Percentiles rank a stretch among this genome's conserved stretches.
Evolutionary conservation across 2,329 filamentous ascomycete genomes (phyloP).

Genomic region (Microcyclosporella mali): DNA sequence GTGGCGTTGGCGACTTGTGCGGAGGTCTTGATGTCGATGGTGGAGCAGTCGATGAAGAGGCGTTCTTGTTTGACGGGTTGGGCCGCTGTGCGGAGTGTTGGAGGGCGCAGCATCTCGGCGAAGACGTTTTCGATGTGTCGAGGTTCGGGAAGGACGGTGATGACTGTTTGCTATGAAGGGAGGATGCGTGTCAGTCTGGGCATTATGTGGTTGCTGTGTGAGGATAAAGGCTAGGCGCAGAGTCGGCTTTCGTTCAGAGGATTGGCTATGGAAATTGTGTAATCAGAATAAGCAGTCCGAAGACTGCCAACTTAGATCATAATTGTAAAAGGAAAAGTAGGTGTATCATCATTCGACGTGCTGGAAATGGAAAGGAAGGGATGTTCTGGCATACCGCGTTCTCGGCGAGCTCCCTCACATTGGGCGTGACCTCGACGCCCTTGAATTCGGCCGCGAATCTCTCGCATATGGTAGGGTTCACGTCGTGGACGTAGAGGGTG

Average conservation of each 20-base stretch:
- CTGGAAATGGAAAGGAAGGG: background rate
- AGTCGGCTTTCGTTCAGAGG: conserved; percentile 51
- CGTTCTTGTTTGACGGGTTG: conserved; percentile 49
- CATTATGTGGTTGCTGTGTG: conserved; percentile 2
- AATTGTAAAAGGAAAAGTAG: conserved; percentile 34
- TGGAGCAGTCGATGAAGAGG: conserved; percentile 92
- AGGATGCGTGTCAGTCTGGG: too few species aligned
- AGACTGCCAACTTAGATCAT: conserved; percentile 69
- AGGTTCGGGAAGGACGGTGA: conserved; percentile 86
- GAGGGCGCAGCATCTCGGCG: conserved; percentile 61
- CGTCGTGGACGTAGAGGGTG: conserved; percentile 58
- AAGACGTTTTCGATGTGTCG: conserved; percentile 82
- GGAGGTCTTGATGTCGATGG: conserved; percentile 86
- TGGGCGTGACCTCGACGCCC: conserved; percentile 52
- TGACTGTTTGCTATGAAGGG: conserved; percentile 67
- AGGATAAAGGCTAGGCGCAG: too few species aligned
- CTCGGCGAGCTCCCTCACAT: conserved; percentile 58
- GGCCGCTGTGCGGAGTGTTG: conserved; percentile 45
- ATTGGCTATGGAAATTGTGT: conserved; percentile 61
- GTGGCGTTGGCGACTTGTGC: conserved; percentile 68
- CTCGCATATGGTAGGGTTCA: conserved; percentile 52
- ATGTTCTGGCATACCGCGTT: conserved; percentile 52
- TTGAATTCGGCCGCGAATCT: conserved; percentile 51
- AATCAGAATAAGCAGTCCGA: conserved; percentile 55
- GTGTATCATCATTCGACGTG: conserved; percentile 15